A percentile compares a stretch with the other conserved stretches of the same genome.
Conservation (phyloP, 2,329 filamentous ascomycete genomes). For the Chrysoporthe cubensis region DNA sequence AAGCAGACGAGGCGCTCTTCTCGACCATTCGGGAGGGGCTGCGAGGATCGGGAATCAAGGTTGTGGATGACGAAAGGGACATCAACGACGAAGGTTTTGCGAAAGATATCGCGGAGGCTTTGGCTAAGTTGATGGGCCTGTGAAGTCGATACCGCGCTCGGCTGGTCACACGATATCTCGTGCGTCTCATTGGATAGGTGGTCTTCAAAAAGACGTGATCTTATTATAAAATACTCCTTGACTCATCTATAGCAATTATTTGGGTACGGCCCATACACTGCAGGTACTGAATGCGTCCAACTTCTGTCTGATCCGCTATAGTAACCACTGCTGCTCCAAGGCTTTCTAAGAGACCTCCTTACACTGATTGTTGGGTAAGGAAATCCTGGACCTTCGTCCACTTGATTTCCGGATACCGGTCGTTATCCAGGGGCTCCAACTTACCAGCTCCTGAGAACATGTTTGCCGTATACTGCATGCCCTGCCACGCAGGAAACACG, state of each 20-base stretch:
- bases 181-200: too few species aligned
- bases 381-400: conserved; percentile 29
- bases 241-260: too few species aligned
- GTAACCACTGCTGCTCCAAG: background rate
- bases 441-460: conserved; percentile 30
- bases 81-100: conserved; percentile 62
- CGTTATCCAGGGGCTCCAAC: conserved; percentile 30
- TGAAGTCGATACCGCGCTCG: background rate
- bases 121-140: conserved; percentile 39
- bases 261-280: too few species aligned
- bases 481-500: conserved; percentile 30
- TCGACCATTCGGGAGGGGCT: conserved; percentile 54
- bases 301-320: background rate
- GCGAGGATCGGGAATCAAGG: conserved; percentile 48
- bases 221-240: too few species aligned
- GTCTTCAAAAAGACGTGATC: too few species aligned
- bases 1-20: conserved; percentile 55
- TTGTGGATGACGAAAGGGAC: conserved; percentile 53
- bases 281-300: background rate
- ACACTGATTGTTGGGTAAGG: background rate
- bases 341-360: background rate
- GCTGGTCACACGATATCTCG: too few species aligned
- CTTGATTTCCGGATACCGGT: conserved; percentile 29
- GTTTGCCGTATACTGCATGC: conserved; percentile 31
- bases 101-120: conserved; percentile 47